Conservation (phyloP, 768 basidiomycete genomes). For the Lactarius akahatsu region DNA sequence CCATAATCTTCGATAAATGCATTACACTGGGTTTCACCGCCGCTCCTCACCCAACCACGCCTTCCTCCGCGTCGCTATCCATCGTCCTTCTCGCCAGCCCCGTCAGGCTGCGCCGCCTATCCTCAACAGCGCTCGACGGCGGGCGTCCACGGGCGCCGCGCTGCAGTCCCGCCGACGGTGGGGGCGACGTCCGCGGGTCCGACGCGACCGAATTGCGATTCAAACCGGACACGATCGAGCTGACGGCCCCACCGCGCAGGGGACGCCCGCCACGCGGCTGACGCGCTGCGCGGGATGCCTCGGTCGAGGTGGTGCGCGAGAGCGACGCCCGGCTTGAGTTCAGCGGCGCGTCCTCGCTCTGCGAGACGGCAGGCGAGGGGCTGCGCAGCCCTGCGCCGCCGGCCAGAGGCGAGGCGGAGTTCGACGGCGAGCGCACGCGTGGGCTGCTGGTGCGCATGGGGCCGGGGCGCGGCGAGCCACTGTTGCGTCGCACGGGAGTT, state of each 20-base stretch:
- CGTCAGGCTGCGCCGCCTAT: conserved; percentile 29
- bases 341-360: conserved; percentile 21
- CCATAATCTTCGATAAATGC: neutral
- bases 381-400: conserved; percentile 13
- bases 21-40: neutral
- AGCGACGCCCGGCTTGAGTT: conserved; percentile 22
- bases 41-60: conserved; percentile 11
- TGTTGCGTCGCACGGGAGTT: conserved; percentile 55
- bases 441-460: conserved; percentile 38
- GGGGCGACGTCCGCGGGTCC: conserved; percentile 20
- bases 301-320: conserved; percentile 23
- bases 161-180: conserved; percentile 20
- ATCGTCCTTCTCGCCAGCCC: conserved; percentile 67
- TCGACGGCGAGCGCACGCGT: conserved; percentile 30
- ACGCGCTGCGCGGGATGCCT: conserved; percentile 16
- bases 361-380: conserved; percentile 20
- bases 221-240: conserved; percentile 18
- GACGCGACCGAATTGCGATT: conserved; percentile 25
- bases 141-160: conserved; percentile 28
- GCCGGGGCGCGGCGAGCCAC: conserved; percentile 38
- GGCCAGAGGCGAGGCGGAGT: conserved; percentile 15
- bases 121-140: conserved; percentile 24
- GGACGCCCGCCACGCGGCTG: conserved; percentile 23
- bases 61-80: conserved; percentile 77
- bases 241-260: conserved; percentile 24